Evolutionary conservation across 179 eudicot genomes (phyloP).

Genomic region (Silene noctiflora): DNA sequence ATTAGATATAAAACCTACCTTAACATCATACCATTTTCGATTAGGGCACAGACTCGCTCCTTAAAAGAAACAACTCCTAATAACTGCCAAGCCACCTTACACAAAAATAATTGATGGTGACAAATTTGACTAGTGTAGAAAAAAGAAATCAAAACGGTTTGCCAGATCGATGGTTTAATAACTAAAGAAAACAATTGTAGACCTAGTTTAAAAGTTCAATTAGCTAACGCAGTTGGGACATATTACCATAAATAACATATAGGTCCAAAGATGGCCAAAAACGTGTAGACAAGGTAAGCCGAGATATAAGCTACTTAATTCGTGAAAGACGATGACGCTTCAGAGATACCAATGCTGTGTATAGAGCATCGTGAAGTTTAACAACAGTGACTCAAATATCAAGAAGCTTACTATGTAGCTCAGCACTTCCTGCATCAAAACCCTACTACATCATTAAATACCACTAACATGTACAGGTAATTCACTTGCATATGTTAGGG

Average conservation of each 20-base stretch:
- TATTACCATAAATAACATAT: neutral
- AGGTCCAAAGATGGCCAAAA: neutral
- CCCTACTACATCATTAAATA: neutral
- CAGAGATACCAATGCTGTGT: neutral
- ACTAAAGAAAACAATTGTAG: neutral
- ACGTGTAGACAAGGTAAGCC: constrained; percentile 1
- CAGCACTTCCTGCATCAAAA: neutral
- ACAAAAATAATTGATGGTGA: neutral
- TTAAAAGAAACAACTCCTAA: neutral
- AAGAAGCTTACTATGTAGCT: neutral
- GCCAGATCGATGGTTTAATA: neutral
- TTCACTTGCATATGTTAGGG: neutral
- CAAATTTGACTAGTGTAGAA: neutral
- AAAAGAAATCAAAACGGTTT: neutral
- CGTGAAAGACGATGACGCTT: neutral
- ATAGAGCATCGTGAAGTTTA: neutral
- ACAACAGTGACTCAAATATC: neutral
- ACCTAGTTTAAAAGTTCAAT: constrained; percentile 3
- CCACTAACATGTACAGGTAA: neutral
- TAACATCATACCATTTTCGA: neutral
- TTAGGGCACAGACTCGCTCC: neutral
- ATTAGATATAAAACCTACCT: neutral
- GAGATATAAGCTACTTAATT: neutral
- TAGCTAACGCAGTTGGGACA: neutral
- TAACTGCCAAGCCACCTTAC: neutral